Base-by-base conservation (phyloP, 2,329 filamentous ascomycete species). In the Chrysoporthe deuterocubensis region DNA sequence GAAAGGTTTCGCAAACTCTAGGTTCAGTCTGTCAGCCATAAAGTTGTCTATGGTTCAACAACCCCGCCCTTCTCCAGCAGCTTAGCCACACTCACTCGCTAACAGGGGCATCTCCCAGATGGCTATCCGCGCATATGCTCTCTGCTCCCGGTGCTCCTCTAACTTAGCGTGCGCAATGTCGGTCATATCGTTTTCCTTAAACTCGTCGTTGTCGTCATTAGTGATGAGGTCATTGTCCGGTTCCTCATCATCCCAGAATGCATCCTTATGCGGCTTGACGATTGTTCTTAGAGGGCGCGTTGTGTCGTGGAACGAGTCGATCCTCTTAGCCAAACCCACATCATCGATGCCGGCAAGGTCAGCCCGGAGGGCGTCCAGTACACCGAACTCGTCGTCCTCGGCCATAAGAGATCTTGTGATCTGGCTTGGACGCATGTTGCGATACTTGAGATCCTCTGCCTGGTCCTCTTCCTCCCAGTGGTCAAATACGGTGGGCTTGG, bases 41-140 rank as follows among this genome's bases (percentile, higher is more conserved):
- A n/a, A 42, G 13, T 37, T 52, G 18, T 52, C 34, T 3, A 37
- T 54, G n/a, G 11, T 18, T 14, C n/a, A 40, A 40, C 21, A 7
- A 1, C 3, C 7, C 48, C 46, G 13, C 11, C 16, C 37, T n/a
- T 37, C n/a, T 26, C 13, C 37, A 42, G 13, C 32, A 54, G n/a
- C 11, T 34, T 18, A 18, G 6, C 50, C 37, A 40, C 26, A 85
- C 92, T 79, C 87, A 97, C 94, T 92, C 68, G 90, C 89, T 69
- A 99, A 83, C 71, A 97, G 82, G 11, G 96, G 96, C 91, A 99
- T 92, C 80, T 99, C 96, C 94, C 96, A 99, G 34, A 94, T 93
- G 59, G 92, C 89, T 73, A 97, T 84, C 64, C 96, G 87, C 60
- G 92, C 90, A 78, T 97, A 97, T 75, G 97, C 89, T 82, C 96